Percentiles rank a stretch among this genome's conserved stretches.
These are phyloP conservation scores for Ascochyta fabae DNA, from an alignment of 2,329 filamentous ascomycete species.

Conservation along the genomic window DNA sequence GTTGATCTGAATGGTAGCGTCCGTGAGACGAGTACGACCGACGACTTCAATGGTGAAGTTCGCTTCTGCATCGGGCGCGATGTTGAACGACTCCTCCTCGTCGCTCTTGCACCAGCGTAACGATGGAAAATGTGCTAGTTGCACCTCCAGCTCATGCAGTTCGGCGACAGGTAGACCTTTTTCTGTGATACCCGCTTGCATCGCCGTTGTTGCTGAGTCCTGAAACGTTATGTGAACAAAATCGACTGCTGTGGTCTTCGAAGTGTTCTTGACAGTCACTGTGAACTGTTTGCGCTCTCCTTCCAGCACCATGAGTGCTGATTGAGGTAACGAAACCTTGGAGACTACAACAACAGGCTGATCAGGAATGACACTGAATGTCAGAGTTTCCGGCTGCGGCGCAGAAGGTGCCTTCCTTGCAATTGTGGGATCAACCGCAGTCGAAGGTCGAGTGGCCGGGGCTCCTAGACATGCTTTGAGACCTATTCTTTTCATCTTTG, in stretches of 20 bases:
- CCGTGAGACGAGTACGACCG: constrained; percentile 83
- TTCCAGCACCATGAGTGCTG: constrained; percentile 89
- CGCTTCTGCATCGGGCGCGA: constrained; percentile 70
- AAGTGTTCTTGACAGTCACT: constrained; percentile 81
- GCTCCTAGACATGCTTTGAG: constrained; percentile 56
- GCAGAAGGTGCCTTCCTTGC: constrained; percentile 30
- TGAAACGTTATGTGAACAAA: constrained; percentile 88
- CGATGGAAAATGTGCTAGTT: constrained; percentile 74
- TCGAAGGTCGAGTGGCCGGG: constrained; percentile 55
- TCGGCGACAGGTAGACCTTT: constrained; percentile 80
- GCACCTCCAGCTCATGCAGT: constrained; percentile 83
- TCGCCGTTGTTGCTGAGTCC: constrained; percentile 80
- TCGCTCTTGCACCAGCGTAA: constrained; percentile 56
- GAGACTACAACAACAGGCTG: constrained; percentile 81
- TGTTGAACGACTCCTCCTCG: constrained; percentile 60
- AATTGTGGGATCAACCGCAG: constrained; percentile 34
- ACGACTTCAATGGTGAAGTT: constrained; percentile 84
- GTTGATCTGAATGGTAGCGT: constrained; percentile 80
- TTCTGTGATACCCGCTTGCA: constrained; percentile 76
- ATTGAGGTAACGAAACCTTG: constrained; percentile 79
- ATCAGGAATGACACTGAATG: constrained; percentile 76
- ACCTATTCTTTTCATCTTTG: constrained; percentile 79
- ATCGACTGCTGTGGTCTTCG: constrained; percentile 73
- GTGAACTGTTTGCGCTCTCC: constrained; percentile 81
- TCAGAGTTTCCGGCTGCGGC: constrained; percentile 55